Evolutionary conservation across 2,329 filamentous ascomycete species (phyloP).

Genomic region (Fusarium clavum): DNA sequence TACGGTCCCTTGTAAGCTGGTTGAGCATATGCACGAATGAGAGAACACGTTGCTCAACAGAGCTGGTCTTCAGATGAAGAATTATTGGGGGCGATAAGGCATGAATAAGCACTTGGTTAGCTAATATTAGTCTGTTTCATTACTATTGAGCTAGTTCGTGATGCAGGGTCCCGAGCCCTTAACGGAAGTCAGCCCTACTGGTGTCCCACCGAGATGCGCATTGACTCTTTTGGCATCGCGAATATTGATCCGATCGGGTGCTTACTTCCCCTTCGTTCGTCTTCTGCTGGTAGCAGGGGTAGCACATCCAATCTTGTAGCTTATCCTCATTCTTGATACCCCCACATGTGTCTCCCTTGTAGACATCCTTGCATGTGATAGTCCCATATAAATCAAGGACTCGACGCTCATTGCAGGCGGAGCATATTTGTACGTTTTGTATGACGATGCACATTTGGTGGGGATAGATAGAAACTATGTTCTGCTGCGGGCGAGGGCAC

Average conservation of each 20-base stretch:
- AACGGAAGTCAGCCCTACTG: neutral
- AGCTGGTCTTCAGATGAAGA: neutral
- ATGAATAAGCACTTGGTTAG: neutral
- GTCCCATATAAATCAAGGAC: neutral
- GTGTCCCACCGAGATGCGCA: neutral
- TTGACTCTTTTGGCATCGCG: neutral
- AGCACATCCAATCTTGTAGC: neutral
- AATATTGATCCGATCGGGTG: neutral
- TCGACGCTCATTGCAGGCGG: fast-evolving
- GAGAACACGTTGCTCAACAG: no score
- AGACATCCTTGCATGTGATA: neutral
- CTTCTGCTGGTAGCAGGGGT: neutral
- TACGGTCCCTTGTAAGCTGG: no score
- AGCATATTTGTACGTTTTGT: neutral
- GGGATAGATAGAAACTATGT: no score
- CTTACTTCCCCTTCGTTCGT: neutral
- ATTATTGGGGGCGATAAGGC: neutral
- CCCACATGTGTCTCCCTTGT: neutral
- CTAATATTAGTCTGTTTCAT: neutral
- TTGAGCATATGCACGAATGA: neutral
- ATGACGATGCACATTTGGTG: neutral
- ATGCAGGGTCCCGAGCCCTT: neutral
- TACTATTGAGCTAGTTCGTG: neutral
- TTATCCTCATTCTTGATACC: neutral
- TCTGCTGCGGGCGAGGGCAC: no score